Percentiles rank a stretch among this genome's conserved stretches.
phyloP scores from a whole-genome alignment of 108 stramenopile genomes.

The Nitzschia sp. region DNA sequence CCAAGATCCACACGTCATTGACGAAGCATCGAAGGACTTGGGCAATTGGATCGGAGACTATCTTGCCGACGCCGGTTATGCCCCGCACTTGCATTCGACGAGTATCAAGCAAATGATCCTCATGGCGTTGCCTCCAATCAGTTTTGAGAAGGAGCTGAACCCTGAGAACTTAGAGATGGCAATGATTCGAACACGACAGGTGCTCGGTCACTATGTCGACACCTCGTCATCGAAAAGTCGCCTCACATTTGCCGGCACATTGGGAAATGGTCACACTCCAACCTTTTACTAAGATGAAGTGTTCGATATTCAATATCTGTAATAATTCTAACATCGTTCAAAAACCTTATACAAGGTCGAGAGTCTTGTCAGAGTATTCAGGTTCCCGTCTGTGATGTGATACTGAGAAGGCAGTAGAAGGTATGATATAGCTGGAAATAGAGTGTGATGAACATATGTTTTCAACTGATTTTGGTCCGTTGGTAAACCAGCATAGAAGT shows the following conservation, averaged over 20 bases:
- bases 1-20: conserved; percentile 10
- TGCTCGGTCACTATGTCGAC: not conserved
- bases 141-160: conserved; percentile 22
- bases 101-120: conserved; percentile 52
- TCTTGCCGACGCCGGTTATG: conserved; percentile 44
- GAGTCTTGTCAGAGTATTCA: conserved; percentile 55
- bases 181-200: not conserved
- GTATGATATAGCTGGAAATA: conserved; percentile 77
- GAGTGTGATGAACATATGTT: conserved; percentile 58
- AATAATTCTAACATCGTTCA: conserved; percentile 62
- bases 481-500: conserved; percentile 56
- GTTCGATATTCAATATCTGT: not conserved
- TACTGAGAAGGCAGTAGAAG: conserved; percentile 61
- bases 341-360: conserved; percentile 80
- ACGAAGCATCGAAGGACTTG: conserved; percentile 27
- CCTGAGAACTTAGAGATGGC: conserved; percentile 36
- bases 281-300: too few species aligned
- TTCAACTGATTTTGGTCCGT: conserved; percentile 17
- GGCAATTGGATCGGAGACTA: conserved; percentile 54
- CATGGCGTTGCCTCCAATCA: conserved; percentile 38
- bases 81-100: conserved; percentile 24
- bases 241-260: too few species aligned
- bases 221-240: too few species aligned
- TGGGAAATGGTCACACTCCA: too few species aligned
- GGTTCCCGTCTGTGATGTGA: conserved; percentile 44